A percentile compares a stretch with the other conserved stretches of the same genome.
Evolutionary conservation across 805 yeast species (phyloP).

Genomic region (Clavispora carvajalis): DNA sequence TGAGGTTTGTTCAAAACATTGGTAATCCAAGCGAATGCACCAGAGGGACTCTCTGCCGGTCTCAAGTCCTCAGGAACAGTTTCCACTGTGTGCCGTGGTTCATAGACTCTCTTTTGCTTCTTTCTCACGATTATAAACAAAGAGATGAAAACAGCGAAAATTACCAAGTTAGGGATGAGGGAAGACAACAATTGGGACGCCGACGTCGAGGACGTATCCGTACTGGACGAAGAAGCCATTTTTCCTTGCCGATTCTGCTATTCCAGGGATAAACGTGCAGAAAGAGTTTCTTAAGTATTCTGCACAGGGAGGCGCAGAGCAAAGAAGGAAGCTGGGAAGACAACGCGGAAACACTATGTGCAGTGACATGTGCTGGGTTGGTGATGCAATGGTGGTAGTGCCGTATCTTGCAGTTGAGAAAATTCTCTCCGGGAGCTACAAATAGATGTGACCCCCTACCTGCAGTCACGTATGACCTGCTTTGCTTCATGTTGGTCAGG

Average conservation of each 20-base stretch:
- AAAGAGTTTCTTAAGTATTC: background rate
- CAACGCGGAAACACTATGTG: background rate
- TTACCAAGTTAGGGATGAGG: slow-evolving; percentile 39
- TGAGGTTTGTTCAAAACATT: slow-evolving; percentile 51
- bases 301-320: background rate
- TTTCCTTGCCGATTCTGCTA: no score
- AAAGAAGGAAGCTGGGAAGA: background rate
- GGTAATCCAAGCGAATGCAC: slow-evolving; percentile 52
- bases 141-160: slow-evolving; percentile 36
- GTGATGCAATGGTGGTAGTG: background rate
- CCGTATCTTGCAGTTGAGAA: background rate
- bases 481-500: no score
- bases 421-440: background rate
- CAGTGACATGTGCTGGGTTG: background rate
- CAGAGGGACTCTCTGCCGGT: slow-evolving; percentile 41
- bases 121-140: slow-evolving; percentile 39
- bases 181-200: slow-evolving; percentile 48
- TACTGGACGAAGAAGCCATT: background rate
- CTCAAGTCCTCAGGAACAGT: slow-evolving; percentile 41
- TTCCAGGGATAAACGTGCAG: no score
- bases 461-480: background rate
- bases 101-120: slow-evolving; percentile 44
- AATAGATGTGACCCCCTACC: background rate
- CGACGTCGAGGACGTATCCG: slow-evolving; percentile 21
- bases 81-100: slow-evolving; percentile 44